Conservation (phyloP, 345 rosid species). For the Citrus australasica region DNA sequence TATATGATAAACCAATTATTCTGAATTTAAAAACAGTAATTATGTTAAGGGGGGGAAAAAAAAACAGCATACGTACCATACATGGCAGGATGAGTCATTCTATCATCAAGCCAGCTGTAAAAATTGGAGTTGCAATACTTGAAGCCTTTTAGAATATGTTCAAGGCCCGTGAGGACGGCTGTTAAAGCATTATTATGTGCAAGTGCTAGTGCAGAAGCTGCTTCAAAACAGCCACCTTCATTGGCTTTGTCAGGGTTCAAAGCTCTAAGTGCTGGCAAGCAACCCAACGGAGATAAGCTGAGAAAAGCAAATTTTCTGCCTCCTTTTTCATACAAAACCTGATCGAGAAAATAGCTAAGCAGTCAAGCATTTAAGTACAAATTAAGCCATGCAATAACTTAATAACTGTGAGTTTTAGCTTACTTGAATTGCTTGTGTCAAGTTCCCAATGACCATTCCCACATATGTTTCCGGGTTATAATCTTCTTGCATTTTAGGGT, state of each 20-base stretch:
- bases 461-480: conserved; percentile 33
- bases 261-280: conserved; percentile 45
- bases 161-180: conserved; percentile 31
- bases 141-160: conserved; percentile 26
- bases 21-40: neutral
- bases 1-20: neutral
- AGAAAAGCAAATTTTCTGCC: conserved; percentile 51
- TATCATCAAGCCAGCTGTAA: conserved; percentile 37
- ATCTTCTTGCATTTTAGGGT: conserved; percentile 32
- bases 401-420: neutral
- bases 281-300: conserved; percentile 45
- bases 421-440: conserved; percentile 47
- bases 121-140: conserved; percentile 44
- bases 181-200: conserved; percentile 44
- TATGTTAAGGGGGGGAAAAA: no score
- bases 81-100: conserved; percentile 30
- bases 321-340: conserved; percentile 44
- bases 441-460: conserved; percentile 52
- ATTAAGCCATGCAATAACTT: no score
- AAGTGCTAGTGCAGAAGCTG: conserved; percentile 38
- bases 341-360: neutral
- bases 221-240: conserved; percentile 45
- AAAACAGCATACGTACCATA: conserved; percentile 26
- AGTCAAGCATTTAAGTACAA: no score
- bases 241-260: conserved; percentile 25